A percentile compares a stretch with the other conserved stretches of the same genome.
phyloP scores from a whole-genome alignment of 108 stramenopile species.

The Nitzschia sp. region DNA sequence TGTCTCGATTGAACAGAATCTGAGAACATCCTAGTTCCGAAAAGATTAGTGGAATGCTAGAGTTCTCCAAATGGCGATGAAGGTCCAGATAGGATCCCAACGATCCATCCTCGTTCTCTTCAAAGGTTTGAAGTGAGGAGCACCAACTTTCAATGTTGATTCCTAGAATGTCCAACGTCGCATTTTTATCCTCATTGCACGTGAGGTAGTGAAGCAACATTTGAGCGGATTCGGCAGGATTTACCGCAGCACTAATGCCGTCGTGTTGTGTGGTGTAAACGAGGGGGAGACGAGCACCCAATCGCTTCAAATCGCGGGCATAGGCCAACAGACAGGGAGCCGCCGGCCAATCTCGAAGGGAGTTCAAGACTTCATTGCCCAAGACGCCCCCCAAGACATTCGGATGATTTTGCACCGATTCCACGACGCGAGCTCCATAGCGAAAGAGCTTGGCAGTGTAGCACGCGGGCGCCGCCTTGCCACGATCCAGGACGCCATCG shows the following conservation, averaged over 20 bases:
- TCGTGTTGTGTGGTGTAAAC: slow-evolving; percentile 66
- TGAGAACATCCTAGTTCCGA: slow-evolving; percentile 71
- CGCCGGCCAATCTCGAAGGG: slow-evolving; percentile 33
- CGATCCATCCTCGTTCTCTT: slow-evolving; percentile 49
- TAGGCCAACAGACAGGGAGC: slow-evolving; percentile 61
- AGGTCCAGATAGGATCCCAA: slow-evolving; percentile 43
- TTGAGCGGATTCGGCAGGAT: slow-evolving; percentile 34
- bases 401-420: slow-evolving; percentile 36
- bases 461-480: slow-evolving; percentile 42
- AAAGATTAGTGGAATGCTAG: slow-evolving; percentile 52
- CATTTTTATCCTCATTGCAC: not conserved
- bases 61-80: not conserved
- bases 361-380: slow-evolving; percentile 77
- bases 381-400: slow-evolving; percentile 61
- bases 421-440: slow-evolving; percentile 40
- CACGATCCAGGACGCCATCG: slow-evolving; percentile 50
- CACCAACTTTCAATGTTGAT: slow-evolving; percentile 74
- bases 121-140: slow-evolving; percentile 48
- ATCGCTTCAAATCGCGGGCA: slow-evolving; percentile 51
- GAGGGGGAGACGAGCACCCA: slow-evolving; percentile 31
- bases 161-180: slow-evolving; percentile 39
- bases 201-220: slow-evolving; percentile 57
- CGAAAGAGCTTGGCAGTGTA: slow-evolving; percentile 39
- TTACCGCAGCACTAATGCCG: slow-evolving; percentile 27
- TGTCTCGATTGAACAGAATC: slow-evolving; percentile 52